Evolutionary conservation across 2,329 filamentous ascomycete genomes (phyloP), one percentile per base, ranked within the genome.

Genomic region (Colletotrichum higginsianum): DNA sequence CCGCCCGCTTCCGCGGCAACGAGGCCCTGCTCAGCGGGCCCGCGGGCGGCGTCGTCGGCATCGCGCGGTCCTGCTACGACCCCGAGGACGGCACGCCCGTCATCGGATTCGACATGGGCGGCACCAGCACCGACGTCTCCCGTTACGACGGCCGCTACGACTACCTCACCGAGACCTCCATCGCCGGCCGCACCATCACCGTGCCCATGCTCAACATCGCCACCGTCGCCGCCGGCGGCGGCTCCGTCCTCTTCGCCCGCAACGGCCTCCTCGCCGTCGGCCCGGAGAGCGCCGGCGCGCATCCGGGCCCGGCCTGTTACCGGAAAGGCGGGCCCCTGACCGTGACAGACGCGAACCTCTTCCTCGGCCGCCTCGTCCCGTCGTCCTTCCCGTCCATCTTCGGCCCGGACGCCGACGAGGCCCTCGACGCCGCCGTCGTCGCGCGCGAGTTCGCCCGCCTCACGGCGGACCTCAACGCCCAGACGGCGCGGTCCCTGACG

Each of bases 121-220:
- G 92, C 13, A 94, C 92, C 2, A 91, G 89, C 62, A 94, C 92
- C 2, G 92, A 94, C 76, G 91, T 94, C 16, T 92, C 90, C 46
- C 82, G 92, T 55, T 94, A 92, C 75, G 89, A 89, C 6, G 92
- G 92, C 13, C 85, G 89, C 50, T 90, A 93, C 74, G 92, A 94
- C 67, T 91, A 94, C 75, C 90, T 94, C 15, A 93, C 93, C 67
- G 91, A 93, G 74, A 92, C 90, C 1, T 93, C 91, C 1, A 90
- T 92, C 4, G 91, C 91, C 0, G 90, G 91, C 35, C 89, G 93
- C 0, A 91, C 91, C 0, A 92, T 94, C 15, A 91, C 93, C 71
- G 91, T 89, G 2, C 92, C 92, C 0, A 92, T 93, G 76, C 84
- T 94, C 2, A 92, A 94, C 75, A 94, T 94, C 80, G 93, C 93